These are phyloP conservation scores for Laguncularia racemosa DNA, from an alignment of 345 rosid species.

Conservation along the genomic window DNA sequence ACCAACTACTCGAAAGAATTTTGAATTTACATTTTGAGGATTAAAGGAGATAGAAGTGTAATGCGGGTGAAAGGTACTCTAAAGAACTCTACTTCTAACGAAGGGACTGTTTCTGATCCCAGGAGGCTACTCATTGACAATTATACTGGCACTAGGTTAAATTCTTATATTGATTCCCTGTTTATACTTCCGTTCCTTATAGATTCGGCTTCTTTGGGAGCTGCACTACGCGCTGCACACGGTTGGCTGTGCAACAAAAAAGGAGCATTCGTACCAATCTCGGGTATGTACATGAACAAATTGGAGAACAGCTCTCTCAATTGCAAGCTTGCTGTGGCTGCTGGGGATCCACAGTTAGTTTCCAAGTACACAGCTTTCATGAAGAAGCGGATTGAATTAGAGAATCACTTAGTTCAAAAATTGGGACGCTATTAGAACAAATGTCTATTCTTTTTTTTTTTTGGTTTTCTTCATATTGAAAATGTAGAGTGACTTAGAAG, in stretches of 20 bases:
- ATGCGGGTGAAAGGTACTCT: no score
- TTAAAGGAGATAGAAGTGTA: no score
- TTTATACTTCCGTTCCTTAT: slow-evolving; percentile 8
- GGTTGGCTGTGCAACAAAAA: slow-evolving; percentile 78
- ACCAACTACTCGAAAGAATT: no score
- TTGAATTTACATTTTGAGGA: no score
- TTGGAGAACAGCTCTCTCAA: slow-evolving; percentile 55
- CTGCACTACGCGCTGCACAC: slow-evolving; percentile 82
- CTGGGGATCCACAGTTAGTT: slow-evolving; percentile 43
- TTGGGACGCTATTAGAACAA: slow-evolving; percentile 42
- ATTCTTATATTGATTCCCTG: not conserved
- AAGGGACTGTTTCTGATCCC: no score
- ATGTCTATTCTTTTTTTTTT: not conserved
- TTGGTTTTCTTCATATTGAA: not conserved
- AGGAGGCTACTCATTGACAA: no score
- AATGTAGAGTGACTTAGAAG: no score
- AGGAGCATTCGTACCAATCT: slow-evolving; percentile 59
- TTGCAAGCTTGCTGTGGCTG: slow-evolving; percentile 55
- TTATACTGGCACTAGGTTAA: no score
- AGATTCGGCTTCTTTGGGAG: slow-evolving; percentile 97
- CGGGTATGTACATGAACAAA: slow-evolving; percentile 55
- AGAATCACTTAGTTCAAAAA: slow-evolving; percentile 57
- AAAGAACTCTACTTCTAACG: no score
- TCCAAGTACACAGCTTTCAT: slow-evolving; percentile 40
- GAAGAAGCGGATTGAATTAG: slow-evolving; percentile 75